These are phyloP conservation scores for Plectosphaerella plurivora DNA, from an alignment of 2,329 filamentous ascomycete genomes.

Conservation along the genomic window DNA sequence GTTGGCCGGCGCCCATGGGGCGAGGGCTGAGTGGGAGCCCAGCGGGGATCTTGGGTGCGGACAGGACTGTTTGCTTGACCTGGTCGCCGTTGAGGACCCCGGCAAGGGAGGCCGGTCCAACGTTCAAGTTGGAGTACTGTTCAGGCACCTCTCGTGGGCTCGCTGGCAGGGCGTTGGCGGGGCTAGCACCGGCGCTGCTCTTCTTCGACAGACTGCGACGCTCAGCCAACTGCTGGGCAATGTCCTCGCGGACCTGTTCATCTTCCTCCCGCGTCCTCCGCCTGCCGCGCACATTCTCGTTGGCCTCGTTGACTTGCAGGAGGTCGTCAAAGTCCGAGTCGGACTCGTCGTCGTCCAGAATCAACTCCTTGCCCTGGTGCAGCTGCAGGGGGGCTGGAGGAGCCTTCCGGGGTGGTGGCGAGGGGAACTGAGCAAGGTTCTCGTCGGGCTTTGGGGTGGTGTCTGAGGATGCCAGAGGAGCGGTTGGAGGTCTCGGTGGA, in stretches of 20 bases:
- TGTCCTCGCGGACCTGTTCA: constrained; percentile 68
- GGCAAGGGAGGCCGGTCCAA: constrained; percentile 46
- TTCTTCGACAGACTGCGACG: constrained; percentile 70
- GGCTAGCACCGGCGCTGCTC: constrained; percentile 47
- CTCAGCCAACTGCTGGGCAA: constrained; percentile 64
- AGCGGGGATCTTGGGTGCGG: constrained; percentile 49
- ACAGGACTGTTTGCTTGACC: constrained; percentile 23
- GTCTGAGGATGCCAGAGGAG: constrained; percentile 34
- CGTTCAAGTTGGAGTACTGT: constrained; percentile 28
- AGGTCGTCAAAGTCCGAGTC: constrained; percentile 83
- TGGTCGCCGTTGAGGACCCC: constrained; percentile 39
- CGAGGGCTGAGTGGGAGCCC: constrained; percentile 58
- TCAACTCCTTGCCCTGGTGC: constrained; percentile 32
- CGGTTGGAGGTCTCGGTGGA: constrained; percentile 44
- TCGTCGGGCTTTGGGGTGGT: constrained; percentile 40
- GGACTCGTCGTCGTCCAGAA: constrained; percentile 56
- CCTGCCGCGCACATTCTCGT: constrained; percentile 62
- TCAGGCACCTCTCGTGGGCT: constrained; percentile 31
- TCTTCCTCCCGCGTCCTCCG: constrained; percentile 85
- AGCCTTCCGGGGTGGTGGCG: constrained; percentile 68
- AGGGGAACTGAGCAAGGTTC: constrained; percentile 45
- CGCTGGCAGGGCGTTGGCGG: constrained; percentile 20
- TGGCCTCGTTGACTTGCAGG: constrained; percentile 62
- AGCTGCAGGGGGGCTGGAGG: constrained; percentile 83
- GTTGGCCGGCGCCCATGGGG: constrained; percentile 30